A percentile compares a stretch with the other conserved stretches of the same genome.
Evolutionary conservation across 202 grass and related monocot species (phyloP).

Genomic region (Carex sylvatica): DNA sequence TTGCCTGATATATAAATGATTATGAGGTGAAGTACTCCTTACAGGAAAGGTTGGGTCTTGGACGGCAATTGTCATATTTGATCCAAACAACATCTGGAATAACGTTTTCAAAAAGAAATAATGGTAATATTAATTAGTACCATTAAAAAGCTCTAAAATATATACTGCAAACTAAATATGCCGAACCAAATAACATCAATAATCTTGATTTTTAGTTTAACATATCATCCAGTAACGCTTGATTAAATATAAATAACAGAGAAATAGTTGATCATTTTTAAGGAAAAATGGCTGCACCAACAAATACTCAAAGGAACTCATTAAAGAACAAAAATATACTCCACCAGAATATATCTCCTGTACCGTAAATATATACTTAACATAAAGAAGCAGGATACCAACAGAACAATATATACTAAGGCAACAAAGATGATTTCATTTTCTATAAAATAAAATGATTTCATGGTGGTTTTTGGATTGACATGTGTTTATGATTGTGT

Average conservation of each 20-base stretch:
- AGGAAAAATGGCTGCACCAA: neutral
- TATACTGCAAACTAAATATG: neutral
- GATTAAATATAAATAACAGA: neutral
- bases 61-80: constrained; percentile 66
- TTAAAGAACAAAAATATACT: neutral
- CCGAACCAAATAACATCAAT: neutral
- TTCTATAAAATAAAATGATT: too few species aligned
- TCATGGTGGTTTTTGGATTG: neutral
- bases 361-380: neutral
- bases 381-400: neutral
- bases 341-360: neutral
- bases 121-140: neutral
- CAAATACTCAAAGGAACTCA: neutral
- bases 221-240: neutral
- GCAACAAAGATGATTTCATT: neutral
- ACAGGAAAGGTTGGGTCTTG: constrained; percentile 99
- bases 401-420: neutral
- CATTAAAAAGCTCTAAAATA: neutral
- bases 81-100: constrained; percentile 68
- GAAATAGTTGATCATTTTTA: neutral
- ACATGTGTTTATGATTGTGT: constrained; percentile 5
- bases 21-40: neutral
- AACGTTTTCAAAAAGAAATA: neutral
- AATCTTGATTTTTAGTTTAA: neutral
- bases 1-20: neutral